Evolutionary conservation across 176 grass and related monocot genomes (phyloP), one percentile per base, ranked within the genome.

Genomic region (Ampelocalamus luodianensis): DNA sequence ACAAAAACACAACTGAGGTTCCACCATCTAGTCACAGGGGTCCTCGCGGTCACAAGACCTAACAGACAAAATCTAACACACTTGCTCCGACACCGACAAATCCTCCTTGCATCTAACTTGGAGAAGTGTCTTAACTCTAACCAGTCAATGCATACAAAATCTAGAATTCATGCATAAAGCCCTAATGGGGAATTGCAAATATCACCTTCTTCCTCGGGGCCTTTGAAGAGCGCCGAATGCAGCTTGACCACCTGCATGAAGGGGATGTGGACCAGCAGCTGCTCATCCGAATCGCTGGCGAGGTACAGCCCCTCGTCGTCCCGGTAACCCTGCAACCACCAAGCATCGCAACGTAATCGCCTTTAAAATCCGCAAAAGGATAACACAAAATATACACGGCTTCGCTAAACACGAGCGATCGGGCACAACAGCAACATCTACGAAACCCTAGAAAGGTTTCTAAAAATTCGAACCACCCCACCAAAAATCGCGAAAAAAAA

Each of bases 161-260:
- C 34, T 45, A 53, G 58, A 7, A 53, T 39, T 43, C 39, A 60
- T 14, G 65, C 40, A 85, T 11, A 58, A 11, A 86, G 18, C 0
- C 32, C 18, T 53, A 83, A 66, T 45, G 39, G 20, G 36, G 66
- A 68, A 6, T 37, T 43, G 43, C 3, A 66, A 69, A 60, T 79
- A 76, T 80, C 83, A 98, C 96, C 96, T 69, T 95, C 96, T 65
- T 98, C 96, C 54, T 93, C 93, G 3, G 96, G 93, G 34, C 93
- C 96, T 27, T 79, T 95, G 85, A 98, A 87, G 3, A 93, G 85
- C 16, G 81, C 73, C 4, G 93, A 96, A 79, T 96, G 97, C 76
- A 99, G 88, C 72, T 99, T 99, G 51, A 99, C 86, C 48, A 99
- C 86, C 73, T 96, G 97, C 76, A 82, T 91, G 74, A 96, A 99